Base-by-base conservation (phyloP, 345 rosid genomes). In the Linum usitatissimum region DNA sequence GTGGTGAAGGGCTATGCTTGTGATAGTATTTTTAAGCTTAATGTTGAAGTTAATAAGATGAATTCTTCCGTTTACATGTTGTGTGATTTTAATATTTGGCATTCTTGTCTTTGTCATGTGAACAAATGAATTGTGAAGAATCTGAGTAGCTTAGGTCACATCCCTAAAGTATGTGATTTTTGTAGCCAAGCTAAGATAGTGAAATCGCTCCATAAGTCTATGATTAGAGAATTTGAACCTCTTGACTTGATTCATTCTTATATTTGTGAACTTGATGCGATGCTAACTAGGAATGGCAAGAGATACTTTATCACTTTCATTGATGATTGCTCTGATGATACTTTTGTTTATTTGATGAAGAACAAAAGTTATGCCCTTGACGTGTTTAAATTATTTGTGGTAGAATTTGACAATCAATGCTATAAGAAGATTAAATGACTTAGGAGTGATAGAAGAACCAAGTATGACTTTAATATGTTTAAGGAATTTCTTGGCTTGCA, bases 191-290 rank as follows among this genome's bases (percentile, higher is more conserved):
- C 28, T 23, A 23, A 23, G 28, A 23, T 23, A 23, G 2, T 2
- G 28, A 23, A 23, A 23, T 0, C 2, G 2, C 2, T 2, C 28
- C 28, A 1, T 23, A 0, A 23, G 28, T 0, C 28, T 23, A 2
- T 23, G 28, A 23, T 2, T 23, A 23, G 1, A 39, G 17, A 40
- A 1, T 20, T 30, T 6, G 14, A 62, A 21, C 30, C 14, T 5
- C 15, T 62, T 1, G 65, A 62, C 2, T 18, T 61, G 12, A 42
- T 61, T 8, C 65, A 62, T 62, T 62, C 21, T 4, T 0, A 62
- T 48, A 62, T 62, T 19, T 62, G 55, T 62, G 65, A 62, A 62
- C 9, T 62, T 0, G 30, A 23, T 40, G 55, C 4, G 45, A 20
- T 8, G 6, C 14, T 61, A 18, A 62, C 65, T 39, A 62, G 55